Evolutionary conservation across 1,139 yeast species (phyloP).

Genomic region (Saccharomyces hybrid): DNA sequence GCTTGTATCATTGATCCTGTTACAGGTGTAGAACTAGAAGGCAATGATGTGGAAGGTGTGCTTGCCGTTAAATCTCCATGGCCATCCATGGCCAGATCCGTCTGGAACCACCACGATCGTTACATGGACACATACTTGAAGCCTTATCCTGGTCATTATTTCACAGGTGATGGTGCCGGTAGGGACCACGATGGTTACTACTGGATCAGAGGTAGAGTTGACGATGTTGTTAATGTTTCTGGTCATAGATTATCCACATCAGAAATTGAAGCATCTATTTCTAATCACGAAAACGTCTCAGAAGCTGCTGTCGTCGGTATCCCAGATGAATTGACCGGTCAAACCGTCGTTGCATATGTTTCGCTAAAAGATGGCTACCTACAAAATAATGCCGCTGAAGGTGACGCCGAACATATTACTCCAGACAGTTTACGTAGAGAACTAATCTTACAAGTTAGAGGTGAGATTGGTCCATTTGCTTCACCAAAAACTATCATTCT

Average conservation of each 20-base stretch:
- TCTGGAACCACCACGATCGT: conserved; percentile 83
- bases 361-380: conserved; percentile 55
- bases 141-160: conserved; percentile 94
- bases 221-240: conserved; percentile 94
- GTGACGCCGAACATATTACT: conserved; percentile 38
- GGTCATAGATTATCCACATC: conserved; percentile 97
- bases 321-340: conserved; percentile 92
- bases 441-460: conserved; percentile 79
- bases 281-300: conserved; percentile 71
- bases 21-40: conserved; percentile 69
- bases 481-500: conserved; percentile 89
- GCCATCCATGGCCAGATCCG: conserved; percentile 98
- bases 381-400: conserved; percentile 35
- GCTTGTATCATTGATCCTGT: conserved; percentile 90
- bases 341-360: conserved; percentile 91
- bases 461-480: conserved; percentile 95
- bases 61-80: conserved; percentile 81
- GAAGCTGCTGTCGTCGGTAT: conserved; percentile 96
- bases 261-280: conserved; percentile 89
- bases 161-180: conserved; percentile 98
- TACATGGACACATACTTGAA: conserved; percentile 88
- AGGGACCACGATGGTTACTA: conserved; percentile 95
- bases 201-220: conserved; percentile 98
- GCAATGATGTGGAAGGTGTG: conserved; percentile 94
- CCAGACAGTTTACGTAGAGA: conserved; percentile 62